phyloP scores from a whole-genome alignment of 352 stramenopile species.

The Globisporangium megalacanthum region DNA sequence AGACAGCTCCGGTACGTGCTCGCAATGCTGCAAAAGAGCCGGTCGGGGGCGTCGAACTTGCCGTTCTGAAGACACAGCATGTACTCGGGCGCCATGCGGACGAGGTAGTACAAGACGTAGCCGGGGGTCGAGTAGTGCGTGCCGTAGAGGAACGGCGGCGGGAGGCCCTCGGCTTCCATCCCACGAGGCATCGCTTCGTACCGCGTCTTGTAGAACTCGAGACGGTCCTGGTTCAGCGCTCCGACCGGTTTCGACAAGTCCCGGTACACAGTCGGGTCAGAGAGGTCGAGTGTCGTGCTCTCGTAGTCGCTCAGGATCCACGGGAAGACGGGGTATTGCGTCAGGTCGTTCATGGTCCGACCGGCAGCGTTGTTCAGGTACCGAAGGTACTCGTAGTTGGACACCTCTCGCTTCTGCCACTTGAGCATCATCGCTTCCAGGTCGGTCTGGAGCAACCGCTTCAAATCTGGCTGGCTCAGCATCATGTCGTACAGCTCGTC shows the following conservation, averaged over 20 bases:
- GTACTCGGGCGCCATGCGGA: conserved; percentile 95
- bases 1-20: conserved; percentile 88
- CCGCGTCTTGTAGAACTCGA: conserved; percentile 84
- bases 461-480: conserved; percentile 63
- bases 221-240: conserved; percentile 86
- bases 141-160: conserved; percentile 96
- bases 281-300: no score
- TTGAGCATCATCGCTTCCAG: conserved; percentile 76
- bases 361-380: no score
- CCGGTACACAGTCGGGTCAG: conserved; percentile 31
- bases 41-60: conserved; percentile 98
- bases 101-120: conserved; percentile 98
- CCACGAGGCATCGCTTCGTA: conserved; percentile 89
- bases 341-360: no score
- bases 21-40: conserved; percentile 94
- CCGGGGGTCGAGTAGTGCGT: conserved; percentile 93
- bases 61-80: conserved; percentile 96
- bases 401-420: conserved; percentile 41
- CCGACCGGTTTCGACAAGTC: conserved; percentile 95
- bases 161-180: conserved; percentile 68
- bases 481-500: conserved; percentile 85
- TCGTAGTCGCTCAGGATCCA: no score
- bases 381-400: no score
- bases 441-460: conserved; percentile 53
- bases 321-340: no score